These are phyloP conservation scores for Clarireedia hainanense DNA, from an alignment of 2,329 filamentous ascomycete genomes.

Conservation along the genomic window DNA sequence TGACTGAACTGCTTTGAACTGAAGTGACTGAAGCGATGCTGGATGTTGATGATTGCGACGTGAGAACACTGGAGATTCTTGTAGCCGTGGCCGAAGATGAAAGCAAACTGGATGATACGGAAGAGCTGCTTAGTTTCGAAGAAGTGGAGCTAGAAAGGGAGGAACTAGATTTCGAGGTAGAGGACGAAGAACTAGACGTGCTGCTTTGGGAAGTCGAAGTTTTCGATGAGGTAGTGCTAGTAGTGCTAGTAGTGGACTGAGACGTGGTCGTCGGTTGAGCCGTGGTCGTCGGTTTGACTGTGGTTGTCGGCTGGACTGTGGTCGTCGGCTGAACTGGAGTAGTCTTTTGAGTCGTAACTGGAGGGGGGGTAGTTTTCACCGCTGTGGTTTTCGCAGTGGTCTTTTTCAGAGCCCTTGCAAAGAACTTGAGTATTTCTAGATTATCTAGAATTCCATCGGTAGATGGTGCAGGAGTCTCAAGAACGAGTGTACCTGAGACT, in stretches of 20 bases:
- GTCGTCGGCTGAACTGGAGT: neutral
- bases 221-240: neutral
- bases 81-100: neutral
- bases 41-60: too few relatives aligned
- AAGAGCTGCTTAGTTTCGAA: too few relatives aligned
- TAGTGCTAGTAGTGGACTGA: neutral
- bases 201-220: neutral
- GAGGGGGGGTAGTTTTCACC: neutral
- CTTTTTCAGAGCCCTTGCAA: conserved; percentile 1
- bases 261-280: neutral
- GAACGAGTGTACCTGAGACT: neutral
- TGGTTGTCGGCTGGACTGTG: neutral
- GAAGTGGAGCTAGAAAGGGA: neutral
- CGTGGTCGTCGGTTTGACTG: neutral
- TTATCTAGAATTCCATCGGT: neutral
- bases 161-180: neutral
- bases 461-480: neutral
- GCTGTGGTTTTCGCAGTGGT: neutral
- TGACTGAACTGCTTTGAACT: neutral
- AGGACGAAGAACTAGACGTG: neutral
- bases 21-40: too few relatives aligned
- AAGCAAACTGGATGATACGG: too few relatives aligned
- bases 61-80: neutral
- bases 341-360: neutral
- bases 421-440: neutral